These are phyloP conservation scores for Solanum hybrid DNA, from an alignment of 305 asterid genomes.

Conservation along the genomic window DNA sequence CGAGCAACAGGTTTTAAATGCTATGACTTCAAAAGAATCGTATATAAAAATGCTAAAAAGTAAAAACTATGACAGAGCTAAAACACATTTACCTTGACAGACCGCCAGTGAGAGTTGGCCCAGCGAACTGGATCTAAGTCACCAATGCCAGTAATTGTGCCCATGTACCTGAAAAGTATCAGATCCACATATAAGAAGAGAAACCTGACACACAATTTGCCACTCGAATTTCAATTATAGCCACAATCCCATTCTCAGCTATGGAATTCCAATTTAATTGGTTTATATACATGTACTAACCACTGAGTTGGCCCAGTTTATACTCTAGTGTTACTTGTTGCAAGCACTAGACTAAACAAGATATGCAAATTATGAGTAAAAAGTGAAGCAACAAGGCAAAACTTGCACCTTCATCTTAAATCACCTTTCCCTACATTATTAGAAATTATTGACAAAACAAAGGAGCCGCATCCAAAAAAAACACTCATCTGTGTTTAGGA, in stretches of 20 bases:
- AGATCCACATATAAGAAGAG: neutral
- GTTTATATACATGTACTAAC: neutral
- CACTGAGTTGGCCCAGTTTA: neutral
- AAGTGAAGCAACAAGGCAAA: neutral
- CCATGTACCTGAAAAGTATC: conserved; percentile 21
- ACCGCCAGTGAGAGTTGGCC: conserved; percentile 36
- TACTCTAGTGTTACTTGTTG: neutral
- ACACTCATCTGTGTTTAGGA: neutral
- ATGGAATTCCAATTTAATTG: neutral
- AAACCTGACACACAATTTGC: neutral
- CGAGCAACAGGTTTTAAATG: neutral
- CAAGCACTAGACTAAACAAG: neutral
- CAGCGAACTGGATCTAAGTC: conserved; percentile 27
- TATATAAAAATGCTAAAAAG: neutral
- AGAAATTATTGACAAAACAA: neutral
- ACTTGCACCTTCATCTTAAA: conserved; percentile 2
- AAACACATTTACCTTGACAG: conserved; percentile 17
- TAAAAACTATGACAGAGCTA: neutral
- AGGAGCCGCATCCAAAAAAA: neutral
- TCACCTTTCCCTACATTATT: neutral
- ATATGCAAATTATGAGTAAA: neutral
- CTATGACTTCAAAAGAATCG: neutral
- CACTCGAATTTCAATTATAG: neutral
- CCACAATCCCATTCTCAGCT: neutral
- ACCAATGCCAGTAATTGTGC: conserved; percentile 22